Conservation (phyloP, 2,329 filamentous ascomycete genomes). For the Cladosporium sp. region DNA sequence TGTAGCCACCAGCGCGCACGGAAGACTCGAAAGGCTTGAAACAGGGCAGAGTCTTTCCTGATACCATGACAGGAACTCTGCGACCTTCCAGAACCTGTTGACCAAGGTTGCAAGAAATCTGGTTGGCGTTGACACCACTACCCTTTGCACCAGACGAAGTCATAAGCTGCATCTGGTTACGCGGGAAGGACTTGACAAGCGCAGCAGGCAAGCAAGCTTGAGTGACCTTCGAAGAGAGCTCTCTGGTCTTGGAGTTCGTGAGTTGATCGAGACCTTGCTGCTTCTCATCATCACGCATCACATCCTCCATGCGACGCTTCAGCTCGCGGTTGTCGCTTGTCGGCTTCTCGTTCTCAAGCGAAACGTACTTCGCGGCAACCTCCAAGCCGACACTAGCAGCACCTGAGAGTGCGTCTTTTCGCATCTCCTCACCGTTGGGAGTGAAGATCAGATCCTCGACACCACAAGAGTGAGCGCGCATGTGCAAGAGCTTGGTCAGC, state of each 20-base stretch:
- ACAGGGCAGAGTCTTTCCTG: conserved; percentile 90
- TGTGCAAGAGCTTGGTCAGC: conserved; percentile 82
- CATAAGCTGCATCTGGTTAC: conserved; percentile 99
- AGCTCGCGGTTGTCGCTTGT: conserved; percentile 66
- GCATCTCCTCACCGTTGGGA: conserved; percentile 65
- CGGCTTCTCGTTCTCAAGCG: conserved; percentile 61
- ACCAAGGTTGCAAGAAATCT: conserved; percentile 95
- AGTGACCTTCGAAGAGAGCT: conserved; percentile 75
- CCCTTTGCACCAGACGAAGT: conserved; percentile 95
- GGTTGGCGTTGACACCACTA: conserved; percentile 84
- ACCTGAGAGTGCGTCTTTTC: conserved; percentile 62
- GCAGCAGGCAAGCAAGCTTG: conserved; percentile 72
- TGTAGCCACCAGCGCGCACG: conserved; percentile 84
- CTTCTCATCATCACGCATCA: conserved; percentile 84
- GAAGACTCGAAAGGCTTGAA: conserved; percentile 90
- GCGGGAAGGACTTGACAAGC: conserved; percentile 86
- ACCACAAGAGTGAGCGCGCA: conserved; percentile 93
- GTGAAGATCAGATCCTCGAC: conserved; percentile 94
- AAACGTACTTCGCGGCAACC: conserved; percentile 84
- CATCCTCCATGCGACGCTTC: conserved; percentile 74
- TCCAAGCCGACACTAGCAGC: conserved; percentile 68
- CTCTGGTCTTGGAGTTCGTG: conserved; percentile 65
- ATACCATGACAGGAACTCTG: conserved; percentile 94
- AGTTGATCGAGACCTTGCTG: conserved; percentile 85
- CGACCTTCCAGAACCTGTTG: conserved; percentile 95